Evolutionary conservation across 371 early-diverging fungal genomes (phyloP), one percentile per base, ranked within the genome.

Genomic region (Mortierella sp.): DNA sequence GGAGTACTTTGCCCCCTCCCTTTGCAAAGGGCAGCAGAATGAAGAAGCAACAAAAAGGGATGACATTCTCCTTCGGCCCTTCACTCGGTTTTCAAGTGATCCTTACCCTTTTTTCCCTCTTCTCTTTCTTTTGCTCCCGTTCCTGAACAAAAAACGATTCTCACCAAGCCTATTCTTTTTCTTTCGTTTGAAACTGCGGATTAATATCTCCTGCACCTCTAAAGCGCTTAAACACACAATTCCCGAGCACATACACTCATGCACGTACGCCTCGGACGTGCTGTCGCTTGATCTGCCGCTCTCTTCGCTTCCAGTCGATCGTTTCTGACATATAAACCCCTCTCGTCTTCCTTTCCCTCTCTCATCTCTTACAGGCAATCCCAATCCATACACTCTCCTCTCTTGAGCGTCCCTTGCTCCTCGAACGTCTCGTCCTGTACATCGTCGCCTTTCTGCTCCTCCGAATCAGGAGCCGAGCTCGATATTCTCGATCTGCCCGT

Each of bases 401-500:
- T 21, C 40, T 64, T 64, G 64, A 64, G 40, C 40, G 40, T 64
- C 40, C 64, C 64, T 16, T 37, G 64, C 40, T 64, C 64, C 9
- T 64, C 64, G 8, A 64, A 64, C 64, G 40, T 64, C 64, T 64
- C 64, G 8, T 64, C 64, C 64, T 64, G 64, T 31, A 37, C 64
- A 34, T 64, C 64, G 9, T 64, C 64, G 10, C 64, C 64, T 5
- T 64, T 64, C 21, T 64, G 64, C 40, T 64, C 64, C 37, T 64
- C 64, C 40, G 64, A 64, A 64, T 64, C 64, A 64, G 64, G 64
- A 37, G 64, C 64, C 34, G 64, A 64, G 37, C 64, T 64, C 10
- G 64, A 64, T 37, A 64, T 64, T 64, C 64, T 64, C 64, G 64
- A 64, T 40, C 34, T 64, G 40, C 64, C 64, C 24, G 64, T 64